phyloP scores from a whole-genome alignment of 2,329 filamentous ascomycete species.

The Emergomyces pasteurianus region DNA sequence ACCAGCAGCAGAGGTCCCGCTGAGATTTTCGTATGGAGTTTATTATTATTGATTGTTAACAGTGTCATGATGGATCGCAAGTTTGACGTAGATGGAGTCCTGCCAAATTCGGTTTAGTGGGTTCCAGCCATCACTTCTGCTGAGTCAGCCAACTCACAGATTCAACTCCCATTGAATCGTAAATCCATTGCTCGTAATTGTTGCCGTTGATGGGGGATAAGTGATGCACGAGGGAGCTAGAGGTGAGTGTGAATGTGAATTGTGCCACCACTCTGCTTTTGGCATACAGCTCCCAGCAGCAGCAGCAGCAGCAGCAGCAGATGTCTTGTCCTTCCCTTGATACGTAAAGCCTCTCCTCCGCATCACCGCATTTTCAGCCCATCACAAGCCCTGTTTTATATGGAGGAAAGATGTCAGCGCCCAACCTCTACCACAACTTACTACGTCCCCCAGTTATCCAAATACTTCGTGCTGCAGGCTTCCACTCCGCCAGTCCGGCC shows the following conservation, averaged over 20 bases:
- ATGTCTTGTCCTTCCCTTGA: background rate
- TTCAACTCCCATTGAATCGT: too few relatives aligned
- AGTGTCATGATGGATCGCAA: too few relatives aligned
- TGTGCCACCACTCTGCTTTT: background rate
- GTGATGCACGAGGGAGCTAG: background rate
- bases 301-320: background rate
- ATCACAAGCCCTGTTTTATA: too few relatives aligned
- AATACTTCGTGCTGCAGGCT: constrained; percentile 82
- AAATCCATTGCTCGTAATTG: background rate
- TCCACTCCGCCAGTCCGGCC: constrained; percentile 67
- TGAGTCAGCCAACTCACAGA: background rate
- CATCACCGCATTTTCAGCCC: too few relatives aligned
- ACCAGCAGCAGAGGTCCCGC: background rate
- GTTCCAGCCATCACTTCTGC: background rate
- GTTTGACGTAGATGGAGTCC: too few relatives aligned
- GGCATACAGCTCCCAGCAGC: background rate
- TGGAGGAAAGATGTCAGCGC: constrained; percentile 8
- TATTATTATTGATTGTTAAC: too few relatives aligned
- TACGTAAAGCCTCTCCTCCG: too few relatives aligned
- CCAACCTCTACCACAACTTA: constrained; percentile 58
- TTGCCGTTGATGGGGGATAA: background rate
- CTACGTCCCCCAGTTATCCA: constrained; percentile 80
- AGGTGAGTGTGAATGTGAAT: background rate
- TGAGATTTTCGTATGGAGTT: background rate
- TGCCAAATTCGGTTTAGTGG: background rate